Evolutionary conservation across 148 eudicot species (phyloP).

Genomic region (Dysphania ambrosioides): DNA sequence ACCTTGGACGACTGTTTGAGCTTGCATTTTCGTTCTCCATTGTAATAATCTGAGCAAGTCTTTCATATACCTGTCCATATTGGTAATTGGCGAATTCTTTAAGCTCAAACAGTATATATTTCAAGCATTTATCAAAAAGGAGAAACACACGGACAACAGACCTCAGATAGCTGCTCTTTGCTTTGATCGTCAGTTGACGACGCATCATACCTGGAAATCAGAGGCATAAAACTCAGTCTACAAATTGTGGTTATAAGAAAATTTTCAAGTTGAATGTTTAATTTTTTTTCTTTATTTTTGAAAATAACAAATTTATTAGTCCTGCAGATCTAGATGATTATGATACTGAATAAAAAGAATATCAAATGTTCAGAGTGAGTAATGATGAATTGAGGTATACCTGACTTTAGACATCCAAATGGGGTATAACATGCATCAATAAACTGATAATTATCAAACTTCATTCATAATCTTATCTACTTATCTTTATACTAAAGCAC

Average conservation of each 20-base stretch:
- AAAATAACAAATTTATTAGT: too few species aligned
- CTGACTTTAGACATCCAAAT: too few species aligned
- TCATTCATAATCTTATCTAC: too few species aligned
- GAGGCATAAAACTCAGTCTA: background rate
- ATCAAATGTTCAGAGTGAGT: background rate
- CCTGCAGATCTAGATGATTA: background rate
- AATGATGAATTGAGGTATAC: too few species aligned
- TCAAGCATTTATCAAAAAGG: background rate
- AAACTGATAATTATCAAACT: too few species aligned
- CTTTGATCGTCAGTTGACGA: conserved; percentile 31
- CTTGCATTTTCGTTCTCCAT: conserved; percentile 72
- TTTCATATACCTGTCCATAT: conserved; percentile 53
- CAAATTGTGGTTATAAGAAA: too few species aligned
- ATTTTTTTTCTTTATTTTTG: too few species aligned
- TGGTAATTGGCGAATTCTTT: background rate
- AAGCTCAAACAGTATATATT: background rate
- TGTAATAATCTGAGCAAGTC: conserved; percentile 57
- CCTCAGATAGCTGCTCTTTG: conserved; percentile 58
- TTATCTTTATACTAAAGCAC: too few species aligned
- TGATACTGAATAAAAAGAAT: background rate
- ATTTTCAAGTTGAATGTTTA: too few species aligned
- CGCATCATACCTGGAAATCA: conserved; percentile 66
- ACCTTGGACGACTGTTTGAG: conserved; percentile 22
- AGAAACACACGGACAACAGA: conserved; percentile 15
- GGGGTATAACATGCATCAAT: too few species aligned